phyloP scores from a whole-genome alignment of 208 protist species.

The Tritrichomonas musculus region DNA sequence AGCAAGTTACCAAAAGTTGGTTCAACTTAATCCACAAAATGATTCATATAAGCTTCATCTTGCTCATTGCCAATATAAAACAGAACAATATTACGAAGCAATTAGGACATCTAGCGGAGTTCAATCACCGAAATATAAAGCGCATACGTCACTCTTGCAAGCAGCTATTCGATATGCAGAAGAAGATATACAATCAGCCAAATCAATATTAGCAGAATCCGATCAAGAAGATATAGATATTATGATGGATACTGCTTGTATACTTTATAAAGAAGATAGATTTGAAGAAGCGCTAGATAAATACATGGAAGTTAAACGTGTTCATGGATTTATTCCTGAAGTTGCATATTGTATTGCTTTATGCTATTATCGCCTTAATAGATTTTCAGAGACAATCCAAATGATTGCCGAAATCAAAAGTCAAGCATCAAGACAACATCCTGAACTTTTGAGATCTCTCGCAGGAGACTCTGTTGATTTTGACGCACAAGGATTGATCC shows the following conservation, averaged over 20 bases:
- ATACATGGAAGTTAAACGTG: background rate
- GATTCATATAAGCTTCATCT: slow-evolving; percentile 86
- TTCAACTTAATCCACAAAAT: slow-evolving; percentile 68
- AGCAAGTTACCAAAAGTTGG: slow-evolving; percentile 31
- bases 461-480: background rate
- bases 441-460: background rate
- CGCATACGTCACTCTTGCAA: background rate
- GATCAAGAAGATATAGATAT: background rate
- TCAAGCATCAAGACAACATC: background rate
- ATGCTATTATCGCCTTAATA: background rate
- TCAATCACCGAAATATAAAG: background rate
- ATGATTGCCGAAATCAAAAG: background rate
- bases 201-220: background rate
- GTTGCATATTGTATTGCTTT: slow-evolving; percentile 17
- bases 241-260: background rate
- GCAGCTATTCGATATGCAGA: slow-evolving; percentile 21
- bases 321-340: slow-evolving; percentile 1
- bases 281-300: background rate
- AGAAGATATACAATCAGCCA: slow-evolving; percentile 31
- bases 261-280: slow-evolving; percentile 20
- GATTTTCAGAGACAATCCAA: background rate
- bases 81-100: slow-evolving; percentile 64
- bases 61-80: slow-evolving; percentile 84
- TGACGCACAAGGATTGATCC: background rate
- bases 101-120: background rate